Evolutionary conservation across 305 asterid species (phyloP).

Genomic region (Striga hermonthica): DNA sequence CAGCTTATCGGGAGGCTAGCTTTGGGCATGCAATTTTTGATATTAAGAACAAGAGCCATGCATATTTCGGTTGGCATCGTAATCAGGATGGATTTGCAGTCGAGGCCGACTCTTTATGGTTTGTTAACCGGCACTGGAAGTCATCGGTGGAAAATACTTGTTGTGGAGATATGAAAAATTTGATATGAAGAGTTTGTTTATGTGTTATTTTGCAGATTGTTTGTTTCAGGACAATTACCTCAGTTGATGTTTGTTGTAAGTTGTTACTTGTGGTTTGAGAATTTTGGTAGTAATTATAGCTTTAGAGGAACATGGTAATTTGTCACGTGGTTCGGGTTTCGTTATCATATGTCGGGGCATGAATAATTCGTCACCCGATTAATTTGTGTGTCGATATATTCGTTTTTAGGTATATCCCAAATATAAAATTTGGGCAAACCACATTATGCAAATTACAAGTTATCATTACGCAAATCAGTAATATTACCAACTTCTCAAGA

Average conservation of each 20-base stretch:
- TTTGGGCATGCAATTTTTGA: slow-evolving; percentile 62
- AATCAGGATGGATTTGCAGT: slow-evolving; percentile 51
- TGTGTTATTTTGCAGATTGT: not conserved
- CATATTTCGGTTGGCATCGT: slow-evolving; percentile 64
- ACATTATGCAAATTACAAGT: too few relatives aligned
- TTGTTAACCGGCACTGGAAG: slow-evolving; percentile 52
- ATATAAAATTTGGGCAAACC: too few relatives aligned
- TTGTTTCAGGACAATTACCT: too few relatives aligned
- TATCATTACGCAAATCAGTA: too few relatives aligned
- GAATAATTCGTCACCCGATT: too few relatives aligned
- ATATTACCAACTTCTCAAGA: too few relatives aligned
- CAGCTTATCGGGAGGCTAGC: slow-evolving; percentile 74
- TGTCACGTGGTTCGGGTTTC: too few relatives aligned
- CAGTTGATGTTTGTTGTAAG: not conserved
- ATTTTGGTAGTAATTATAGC: not conserved
- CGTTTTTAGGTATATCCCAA: too few relatives aligned
- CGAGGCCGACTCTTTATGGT: slow-evolving; percentile 58
- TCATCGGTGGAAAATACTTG: slow-evolving; percentile 27
- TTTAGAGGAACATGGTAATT: not conserved
- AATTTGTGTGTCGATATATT: too few relatives aligned
- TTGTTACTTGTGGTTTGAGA: not conserved
- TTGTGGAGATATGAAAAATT: slow-evolving; percentile 21
- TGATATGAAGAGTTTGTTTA: not conserved
- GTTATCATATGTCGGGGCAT: too few relatives aligned
- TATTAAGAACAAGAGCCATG: slow-evolving; percentile 57